Base-by-base conservation (phyloP, 768 basidiomycete genomes). In the Russula vinacea region DNA sequence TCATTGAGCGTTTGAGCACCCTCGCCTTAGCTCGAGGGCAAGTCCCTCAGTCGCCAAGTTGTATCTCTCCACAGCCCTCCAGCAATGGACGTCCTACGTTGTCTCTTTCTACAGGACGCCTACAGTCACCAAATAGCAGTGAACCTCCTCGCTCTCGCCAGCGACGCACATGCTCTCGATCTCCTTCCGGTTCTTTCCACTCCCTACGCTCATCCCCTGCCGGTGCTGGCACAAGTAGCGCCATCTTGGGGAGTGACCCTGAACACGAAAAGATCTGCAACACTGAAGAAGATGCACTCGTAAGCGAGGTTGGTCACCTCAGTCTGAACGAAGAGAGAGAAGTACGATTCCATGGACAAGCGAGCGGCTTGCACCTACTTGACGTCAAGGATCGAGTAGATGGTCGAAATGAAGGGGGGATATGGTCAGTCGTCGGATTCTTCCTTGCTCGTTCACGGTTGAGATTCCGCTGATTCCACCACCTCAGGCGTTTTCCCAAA, bases 281-380 rank as follows among this genome's bases (percentile, higher is more conserved):
- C 32, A 70, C 60, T 52, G 71, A 75, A 42, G 80, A 80, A 52
- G 79, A 78, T 49, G 79, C 81, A 58, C 72, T 88, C 3, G 79
- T 82, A 37, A 85, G 86, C 62, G 92, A 90, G 33, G 82, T 94
- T 5, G 93, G 93, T 2, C 92, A 94, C 75, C 78, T 95, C 63
- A 90, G 89, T 67, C 70, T 95, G 69, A 93, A 95, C 70, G 93
- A 95, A 76, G 89, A 94, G 59, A 82, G 85, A 61, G 86, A 94
- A 72, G 85, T 95, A 14, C 78, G 93, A 42, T 94, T 88, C 73
- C 93, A 95, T 70, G 92, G 92, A 33, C 90, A 91, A 74, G 88
- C 84, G 5, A 90, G 89, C 63, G 91, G 92, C 2, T 74, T 94
- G 66, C 85, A 94, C 73, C 78, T 94, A 62, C 74, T 93, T 53